Conservation (phyloP, 345 rosid species). For the Eucalyptus fibrosa region DNA sequence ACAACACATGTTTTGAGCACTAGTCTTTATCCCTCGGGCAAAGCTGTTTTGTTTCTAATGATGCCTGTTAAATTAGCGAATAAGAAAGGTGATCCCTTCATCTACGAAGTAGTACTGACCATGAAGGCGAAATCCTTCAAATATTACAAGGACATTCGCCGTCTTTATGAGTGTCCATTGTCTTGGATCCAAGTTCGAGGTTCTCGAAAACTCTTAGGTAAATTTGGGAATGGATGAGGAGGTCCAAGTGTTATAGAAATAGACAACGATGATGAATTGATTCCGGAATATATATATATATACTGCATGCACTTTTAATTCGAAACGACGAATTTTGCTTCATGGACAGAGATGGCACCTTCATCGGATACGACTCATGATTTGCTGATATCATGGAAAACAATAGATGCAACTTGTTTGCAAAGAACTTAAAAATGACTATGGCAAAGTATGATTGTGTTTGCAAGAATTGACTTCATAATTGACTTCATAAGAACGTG, state of each 20-base stretch:
- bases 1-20: background rate
- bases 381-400: background rate
- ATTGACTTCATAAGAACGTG: background rate
- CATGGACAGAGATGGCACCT: background rate
- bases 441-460: background rate
- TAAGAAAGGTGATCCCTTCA: background rate
- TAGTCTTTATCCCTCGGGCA: background rate
- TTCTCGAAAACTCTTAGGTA: background rate
- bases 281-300: accelerated
- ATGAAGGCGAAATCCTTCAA: background rate
- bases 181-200: background rate
- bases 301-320: background rate
- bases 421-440: background rate
- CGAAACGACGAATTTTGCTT: background rate
- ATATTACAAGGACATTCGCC: background rate
- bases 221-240: background rate
- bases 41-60: background rate
- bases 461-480: background rate
- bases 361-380: accelerated
- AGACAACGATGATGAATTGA: background rate
- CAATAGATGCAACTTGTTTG: background rate
- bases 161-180: background rate
- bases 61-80: background rate
- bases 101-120: background rate
- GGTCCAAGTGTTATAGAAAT: background rate